phyloP scores from a whole-genome alignment of 1,284 basidiomycete species.

The Ganoderma sinense region DNA sequence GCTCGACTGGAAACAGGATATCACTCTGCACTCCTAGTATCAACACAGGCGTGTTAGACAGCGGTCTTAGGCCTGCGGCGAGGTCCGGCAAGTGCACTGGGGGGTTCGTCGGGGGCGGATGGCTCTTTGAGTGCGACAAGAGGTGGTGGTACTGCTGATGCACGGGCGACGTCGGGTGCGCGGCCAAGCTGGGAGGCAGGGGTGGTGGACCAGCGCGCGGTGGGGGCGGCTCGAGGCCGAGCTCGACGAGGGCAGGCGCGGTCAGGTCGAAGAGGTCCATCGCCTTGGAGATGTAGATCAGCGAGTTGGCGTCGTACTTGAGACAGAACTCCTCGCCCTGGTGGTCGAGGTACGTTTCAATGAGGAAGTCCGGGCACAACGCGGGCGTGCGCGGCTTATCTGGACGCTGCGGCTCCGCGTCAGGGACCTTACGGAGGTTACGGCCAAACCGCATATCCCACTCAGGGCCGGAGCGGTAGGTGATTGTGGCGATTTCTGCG shows the following conservation, averaged over 20 bases:
- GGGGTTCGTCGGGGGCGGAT: conserved; percentile 72
- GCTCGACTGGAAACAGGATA: conserved; percentile 96
- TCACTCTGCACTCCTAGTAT: conserved; percentile 97
- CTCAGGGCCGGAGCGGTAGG: conserved; percentile 98
- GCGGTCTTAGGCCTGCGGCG: conserved; percentile 82
- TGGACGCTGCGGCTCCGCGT: conserved; percentile 39
- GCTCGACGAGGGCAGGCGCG: conserved; percentile 73
- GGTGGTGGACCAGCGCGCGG: conserved; percentile 35
- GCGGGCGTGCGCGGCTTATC: conserved; percentile 63
- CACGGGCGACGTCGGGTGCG: conserved; percentile 38
- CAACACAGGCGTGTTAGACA: conserved; percentile 83
- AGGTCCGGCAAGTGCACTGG: conserved; percentile 84
- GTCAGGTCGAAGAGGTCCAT: conserved; percentile 99
- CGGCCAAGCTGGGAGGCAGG: conserved; percentile 35
- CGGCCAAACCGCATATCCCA: conserved; percentile 98
- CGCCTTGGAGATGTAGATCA: conserved; percentile 98
- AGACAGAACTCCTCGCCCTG: conserved; percentile 98
- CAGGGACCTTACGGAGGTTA: conserved; percentile 59
- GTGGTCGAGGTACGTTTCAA: conserved; percentile 99
- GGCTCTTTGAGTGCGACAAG: conserved; percentile 70
- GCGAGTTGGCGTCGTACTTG: conserved; percentile 98
- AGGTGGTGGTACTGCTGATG: conserved; percentile 41
- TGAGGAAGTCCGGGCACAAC: conserved; percentile 96
- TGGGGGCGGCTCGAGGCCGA: conserved; percentile 57
- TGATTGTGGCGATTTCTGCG: conserved; percentile 97